phyloP scores from a whole-genome alignment of 2,329 filamentous ascomycete genomes.

The Nemania abortiva region DNA sequence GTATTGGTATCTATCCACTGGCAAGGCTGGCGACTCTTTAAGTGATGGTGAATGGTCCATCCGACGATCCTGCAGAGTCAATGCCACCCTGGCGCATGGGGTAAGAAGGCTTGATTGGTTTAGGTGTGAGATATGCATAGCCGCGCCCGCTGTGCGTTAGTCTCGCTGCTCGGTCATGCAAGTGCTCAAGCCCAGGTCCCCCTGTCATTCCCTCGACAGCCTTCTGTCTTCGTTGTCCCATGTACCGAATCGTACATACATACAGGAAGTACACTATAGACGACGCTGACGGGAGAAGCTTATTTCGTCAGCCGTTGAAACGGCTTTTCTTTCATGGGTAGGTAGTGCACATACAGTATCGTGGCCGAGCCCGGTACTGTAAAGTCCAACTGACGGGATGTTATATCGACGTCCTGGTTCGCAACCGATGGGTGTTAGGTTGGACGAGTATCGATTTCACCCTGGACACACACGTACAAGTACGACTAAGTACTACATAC shows the following conservation, averaged over 20 bases:
- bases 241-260: constrained; percentile 32
- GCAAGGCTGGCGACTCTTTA: constrained; percentile 40
- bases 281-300: constrained; percentile 43
- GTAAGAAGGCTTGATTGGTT: constrained; percentile 49
- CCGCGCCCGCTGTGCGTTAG: constrained; percentile 55
- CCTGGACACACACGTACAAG: neutral
- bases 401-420: neutral
- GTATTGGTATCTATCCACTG: constrained; percentile 5
- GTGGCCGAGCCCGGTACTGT: too few relatives aligned
- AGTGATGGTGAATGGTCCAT: constrained; percentile 31
- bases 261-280: constrained; percentile 14
- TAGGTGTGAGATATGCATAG: constrained; percentile 53
- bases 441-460: neutral
- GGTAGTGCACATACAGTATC: neutral
- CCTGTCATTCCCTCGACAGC: constrained; percentile 41
- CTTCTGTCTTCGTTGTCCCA: constrained; percentile 28
- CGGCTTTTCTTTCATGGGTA: constrained; percentile 35
- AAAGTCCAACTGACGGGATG: too few relatives aligned
- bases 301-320: constrained; percentile 41
- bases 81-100: constrained; percentile 43
- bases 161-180: constrained; percentile 52
- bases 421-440: neutral
- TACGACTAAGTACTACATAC: neutral
- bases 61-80: constrained; percentile 37
- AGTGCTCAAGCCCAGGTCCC: constrained; percentile 51